Evolutionary conservation across 768 basidiomycete genomes (phyloP), one percentile per base, ranked within the genome.

Genomic region (Sporobolomyces pararoseus): DNA sequence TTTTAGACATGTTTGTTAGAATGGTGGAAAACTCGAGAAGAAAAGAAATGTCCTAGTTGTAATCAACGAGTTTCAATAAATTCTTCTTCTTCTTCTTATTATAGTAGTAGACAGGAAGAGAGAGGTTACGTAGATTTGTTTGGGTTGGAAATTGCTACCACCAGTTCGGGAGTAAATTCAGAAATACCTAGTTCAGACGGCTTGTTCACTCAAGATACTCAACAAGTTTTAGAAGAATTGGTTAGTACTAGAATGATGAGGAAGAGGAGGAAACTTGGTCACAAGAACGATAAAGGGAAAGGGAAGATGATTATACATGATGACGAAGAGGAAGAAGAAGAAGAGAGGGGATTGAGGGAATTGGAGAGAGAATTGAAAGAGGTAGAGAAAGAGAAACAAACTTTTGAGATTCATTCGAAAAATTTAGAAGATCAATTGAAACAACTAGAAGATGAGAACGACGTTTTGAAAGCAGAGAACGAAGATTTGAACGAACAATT

Each of bases 281-380:
- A n/a, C n/a, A 42, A 42, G 39, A 17, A 42, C 17, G 35, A 23
- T 21, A 34, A 57, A 39, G 35, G 53, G 32, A 54, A 54, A 10
- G 53, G 53, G 34, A 57, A 25, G 23, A 57, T 19, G 55, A 35
- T 57, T 23, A 31, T 57, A n/a, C 35, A 35, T n/a, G 55, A 57
- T 35, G 55, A 57, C 17, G 55, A 57, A n/a, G 55, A 57, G 12
- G 55, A 57, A 37, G 34, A 57, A 12, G 55, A 39, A n/a, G 35
- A 32, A 21, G 46, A 47, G n/a, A 27, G 21, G 47, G 14, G 21
- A 23, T 10, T 13, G 47, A 21, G 47, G 46, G 46, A 47, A 23
- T 6, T 47, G 6, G 6, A 6, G 46, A 23, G 21, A 23, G 10
- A 7, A 23, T 6, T 12, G 46, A 47, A 47, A 23, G 46, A 47